Evolutionary conservation across 1,284 basidiomycete species (phyloP).

Genomic region (Agaricales sp.): DNA sequence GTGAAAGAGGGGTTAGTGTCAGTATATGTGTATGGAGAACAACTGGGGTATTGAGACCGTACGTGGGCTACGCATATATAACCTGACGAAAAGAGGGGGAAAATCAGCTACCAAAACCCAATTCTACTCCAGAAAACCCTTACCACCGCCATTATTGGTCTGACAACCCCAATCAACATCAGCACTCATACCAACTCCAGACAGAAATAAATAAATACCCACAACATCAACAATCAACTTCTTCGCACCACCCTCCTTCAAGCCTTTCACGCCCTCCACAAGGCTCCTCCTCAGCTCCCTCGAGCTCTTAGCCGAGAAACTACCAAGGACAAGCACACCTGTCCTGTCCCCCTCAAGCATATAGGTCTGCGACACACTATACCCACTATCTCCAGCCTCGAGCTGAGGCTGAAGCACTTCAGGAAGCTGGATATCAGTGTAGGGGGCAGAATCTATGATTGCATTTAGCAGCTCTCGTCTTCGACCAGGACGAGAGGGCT

Average conservation of each 20-base stretch:
- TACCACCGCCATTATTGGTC: constrained; percentile 20
- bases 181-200: background rate
- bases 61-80: constrained; percentile 51
- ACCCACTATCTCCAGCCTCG: constrained; percentile 34
- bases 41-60: too few relatives aligned
- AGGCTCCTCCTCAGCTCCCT: constrained; percentile 31
- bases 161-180: background rate
- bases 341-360: constrained; percentile 41
- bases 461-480: background rate
- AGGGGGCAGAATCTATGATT: constrained; percentile 17
- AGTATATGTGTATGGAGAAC: background rate
- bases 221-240: constrained; percentile 48
- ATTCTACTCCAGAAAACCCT: background rate
- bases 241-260: constrained; percentile 41
- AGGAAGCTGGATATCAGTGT: constrained; percentile 40
- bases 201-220: background rate
- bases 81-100: too few relatives aligned
- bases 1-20: background rate
- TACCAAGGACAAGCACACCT: constrained; percentile 48
- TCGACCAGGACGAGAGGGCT: constrained; percentile 1
- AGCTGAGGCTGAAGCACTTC: constrained; percentile 30
- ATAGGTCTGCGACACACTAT: constrained; percentile 44
- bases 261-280: constrained; percentile 34
- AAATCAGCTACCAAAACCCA: background rate
- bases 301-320: constrained; percentile 39